Conservation (phyloP, 352 stramenopile species). For the Blastocystis sp. region DNA sequence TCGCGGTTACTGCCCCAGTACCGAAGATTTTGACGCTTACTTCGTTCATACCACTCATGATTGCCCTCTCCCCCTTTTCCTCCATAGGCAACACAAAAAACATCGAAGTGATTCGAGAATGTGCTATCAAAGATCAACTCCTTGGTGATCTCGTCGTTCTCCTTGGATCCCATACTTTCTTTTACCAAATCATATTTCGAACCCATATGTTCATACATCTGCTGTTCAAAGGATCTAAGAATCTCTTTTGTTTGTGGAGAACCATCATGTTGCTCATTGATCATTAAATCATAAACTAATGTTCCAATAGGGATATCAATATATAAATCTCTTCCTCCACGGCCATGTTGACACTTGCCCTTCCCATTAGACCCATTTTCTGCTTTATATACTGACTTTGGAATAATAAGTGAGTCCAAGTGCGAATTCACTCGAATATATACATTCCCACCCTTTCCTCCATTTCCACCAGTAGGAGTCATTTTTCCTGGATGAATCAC, state of each 20-base stretch:
- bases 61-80: conserved; percentile 32
- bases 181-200: background rate
- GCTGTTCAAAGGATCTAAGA: background rate
- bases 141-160: conserved; percentile 3
- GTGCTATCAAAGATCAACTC: background rate
- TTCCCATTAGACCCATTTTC: conserved; percentile 59
- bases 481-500: conserved; percentile 35
- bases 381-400: conserved; percentile 46
- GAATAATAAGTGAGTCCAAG: background rate
- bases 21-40: background rate
- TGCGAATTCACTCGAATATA: conserved; percentile 3
- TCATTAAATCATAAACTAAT: conserved; percentile 74
- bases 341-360: conserved; percentile 44
- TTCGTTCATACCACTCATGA: conserved; percentile 20
- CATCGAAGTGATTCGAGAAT: background rate
- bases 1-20: conserved; percentile 38
- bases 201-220: conserved; percentile 26
- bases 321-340: conserved; percentile 72
- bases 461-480: conserved; percentile 2
- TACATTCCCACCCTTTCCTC: conserved; percentile 4
- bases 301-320: conserved; percentile 78
- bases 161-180: conserved; percentile 23
- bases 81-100: conserved; percentile 17
- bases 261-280: conserved; percentile 62
- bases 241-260: conserved; percentile 65